Evolutionary conservation across 2,329 filamentous ascomycete species (phyloP), one percentile per base, ranked within the genome.

Genomic region (Penicillium sp.): DNA sequence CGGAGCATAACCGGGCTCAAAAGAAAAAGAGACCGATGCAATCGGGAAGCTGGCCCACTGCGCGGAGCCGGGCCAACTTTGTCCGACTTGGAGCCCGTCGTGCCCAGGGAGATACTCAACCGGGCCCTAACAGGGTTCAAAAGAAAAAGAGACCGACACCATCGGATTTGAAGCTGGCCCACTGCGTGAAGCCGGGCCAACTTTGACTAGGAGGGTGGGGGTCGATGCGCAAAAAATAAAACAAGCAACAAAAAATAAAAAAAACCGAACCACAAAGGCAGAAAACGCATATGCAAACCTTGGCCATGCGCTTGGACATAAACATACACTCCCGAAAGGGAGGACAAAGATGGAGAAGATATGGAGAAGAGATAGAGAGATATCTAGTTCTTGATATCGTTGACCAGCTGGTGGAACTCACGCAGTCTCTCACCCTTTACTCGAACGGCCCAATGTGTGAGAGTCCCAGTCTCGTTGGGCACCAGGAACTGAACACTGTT

Each of bases 381-480:
- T 19, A 31, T 31, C 53, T 60, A 67, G 36, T 65, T 60, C 50
- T 66, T 67, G 53, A 65, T 60, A 23, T 57, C 54, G 39, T 66
- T 43, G 19, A 66, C 52, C 38, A 61, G 56, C 1, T 49, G 49
- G 48, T 57, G 33, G 44, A 66, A 59, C 29, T 53, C 53, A 3
- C 55, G 43, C 12, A 66, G 50, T 5, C 39, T 42, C 6, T 67
- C 57, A 4, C 48, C 41, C 78, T 89, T 90, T 48, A 91, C 84
- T 70, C 88, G 86, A 17, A 92, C 74, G 70, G 88, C 83, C 87
- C 87, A 93, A 5, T 85, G 86, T 73, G 89, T 87, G 29, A 89
- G 73, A 45, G 80, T 80, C 17, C 86, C 86, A 49, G 79, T 78
- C 50, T 86, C 83, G 56, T 81, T 82, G 1, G 85, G 81, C 13